Evolutionary conservation across 2,329 filamentous ascomycete genomes (phyloP), one percentile per base, ranked within the genome.

Genomic region (Verticillium albo-atrum): DNA sequence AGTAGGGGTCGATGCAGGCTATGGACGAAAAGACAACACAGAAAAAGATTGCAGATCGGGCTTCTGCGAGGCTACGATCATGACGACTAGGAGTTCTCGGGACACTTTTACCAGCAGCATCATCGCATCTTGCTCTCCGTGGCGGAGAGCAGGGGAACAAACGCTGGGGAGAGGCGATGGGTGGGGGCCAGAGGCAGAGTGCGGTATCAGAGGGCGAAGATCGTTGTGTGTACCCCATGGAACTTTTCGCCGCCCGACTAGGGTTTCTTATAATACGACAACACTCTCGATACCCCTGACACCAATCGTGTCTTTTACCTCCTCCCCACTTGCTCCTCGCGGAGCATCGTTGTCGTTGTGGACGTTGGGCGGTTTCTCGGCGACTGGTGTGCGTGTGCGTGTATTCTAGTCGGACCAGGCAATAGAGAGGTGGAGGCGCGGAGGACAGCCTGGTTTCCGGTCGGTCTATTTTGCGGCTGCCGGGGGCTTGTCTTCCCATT

Each of bases 1-100:
- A 68, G 63, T 59, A 65, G n/a, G 57, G 66, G 69, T 66, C 66
- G 61, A 65, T 67, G 70, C 71, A 68, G 70, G 70, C 69, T 70
- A 71, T 67, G 66, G 61, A 61, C 32, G 57, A 54, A 59, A 61
- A 59, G 59, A 64, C 57, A 55, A 57, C 35, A 58, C 59, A 55
- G 61, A 60, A 57, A 60, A 26, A 59, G 59, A 61, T 59, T 34
- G 56, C 42, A 20, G 42, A 50, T 50, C 42, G 25, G 56, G 61
- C 62, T 63, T 63, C 62, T 60, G 60, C 56, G 62, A 62, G 58
- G 60, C 58, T 58, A 32, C 59, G 62, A 60, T 62, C 59, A 60
- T 58, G 60, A 60, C 60, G 60, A 58, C 53, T 52, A 54, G 62
- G 62, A 60, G 62, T 62, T 63, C 56, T 62, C 55, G 58, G 62